Conservation (phyloP, 257 asterid species). For the Petunia secreta region DNA sequence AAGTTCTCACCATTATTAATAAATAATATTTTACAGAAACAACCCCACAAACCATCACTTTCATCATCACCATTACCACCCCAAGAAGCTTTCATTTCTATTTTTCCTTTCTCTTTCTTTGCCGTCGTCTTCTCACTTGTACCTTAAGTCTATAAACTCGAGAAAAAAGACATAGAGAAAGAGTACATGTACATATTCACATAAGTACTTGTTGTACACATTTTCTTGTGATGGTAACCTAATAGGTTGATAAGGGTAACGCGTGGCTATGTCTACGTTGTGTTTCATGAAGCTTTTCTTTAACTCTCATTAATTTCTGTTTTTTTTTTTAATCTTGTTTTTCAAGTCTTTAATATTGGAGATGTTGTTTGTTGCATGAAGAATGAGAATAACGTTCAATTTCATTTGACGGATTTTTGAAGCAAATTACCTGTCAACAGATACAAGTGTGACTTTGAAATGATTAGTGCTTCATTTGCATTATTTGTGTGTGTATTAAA, state of each 20-base stretch:
- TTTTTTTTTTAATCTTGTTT: not conserved
- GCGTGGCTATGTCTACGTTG: constrained; percentile 26
- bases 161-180: constrained; percentile 12
- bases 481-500: not conserved
- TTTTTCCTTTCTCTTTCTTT: constrained; percentile 28
- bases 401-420: constrained; percentile 53
- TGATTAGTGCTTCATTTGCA: constrained; percentile 22
- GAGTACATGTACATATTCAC: constrained; percentile 3
- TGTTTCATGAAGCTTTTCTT: not conserved
- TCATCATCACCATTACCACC: constrained; percentile 65
- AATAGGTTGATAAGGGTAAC: constrained; percentile 13
- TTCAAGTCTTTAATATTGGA: constrained; percentile 15
- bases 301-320: not conserved
- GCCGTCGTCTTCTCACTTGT: constrained; percentile 31
- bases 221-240: constrained; percentile 18
- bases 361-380: constrained; percentile 31
- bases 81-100: constrained; percentile 46
- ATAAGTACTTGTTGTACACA: constrained; percentile 25
- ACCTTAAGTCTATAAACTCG: constrained; percentile 32
- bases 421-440: constrained; percentile 67
- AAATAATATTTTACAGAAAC: not conserved
- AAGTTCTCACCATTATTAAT: not conserved
- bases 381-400: constrained; percentile 44
- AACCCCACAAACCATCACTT: constrained; percentile 49
- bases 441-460: constrained; percentile 22